Conservation (phyloP, 176 grass and related monocot species). For the Oryza coarctata region DNA sequence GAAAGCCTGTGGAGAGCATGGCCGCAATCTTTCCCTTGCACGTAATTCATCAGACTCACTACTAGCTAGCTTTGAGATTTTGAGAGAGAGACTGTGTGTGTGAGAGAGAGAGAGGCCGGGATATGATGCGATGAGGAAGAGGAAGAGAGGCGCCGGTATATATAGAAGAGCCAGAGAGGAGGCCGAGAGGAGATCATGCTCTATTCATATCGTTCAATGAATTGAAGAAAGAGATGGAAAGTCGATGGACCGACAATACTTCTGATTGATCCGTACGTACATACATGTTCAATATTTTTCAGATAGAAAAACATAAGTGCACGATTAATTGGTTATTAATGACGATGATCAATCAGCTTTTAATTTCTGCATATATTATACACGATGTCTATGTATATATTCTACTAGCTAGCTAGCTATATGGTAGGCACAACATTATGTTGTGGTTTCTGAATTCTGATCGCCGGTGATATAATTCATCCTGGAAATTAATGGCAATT, state of each 20-base stretch:
- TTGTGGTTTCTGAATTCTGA: too few relatives aligned
- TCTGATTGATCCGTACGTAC: not conserved
- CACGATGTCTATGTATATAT: too few relatives aligned
- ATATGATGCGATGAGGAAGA: not conserved
- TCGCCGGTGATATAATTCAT: not conserved
- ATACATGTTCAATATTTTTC: not conserved
- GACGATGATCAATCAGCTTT: too few relatives aligned
- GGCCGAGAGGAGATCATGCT: too few relatives aligned
- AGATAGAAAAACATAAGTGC: not conserved
- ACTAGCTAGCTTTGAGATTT: too few relatives aligned
- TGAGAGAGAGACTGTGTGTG: not conserved
- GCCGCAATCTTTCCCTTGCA: conserved; percentile 24
- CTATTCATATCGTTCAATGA: not conserved
- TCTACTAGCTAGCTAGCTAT: too few relatives aligned
- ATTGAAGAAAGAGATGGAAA: not conserved
- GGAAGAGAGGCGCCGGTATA: not conserved
- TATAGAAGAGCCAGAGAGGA: conserved; percentile 1
- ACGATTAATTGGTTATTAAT: too few relatives aligned
- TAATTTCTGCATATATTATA: too few relatives aligned
- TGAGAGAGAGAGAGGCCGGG: not conserved
- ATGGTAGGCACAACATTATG: too few relatives aligned
- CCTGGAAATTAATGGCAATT: not conserved
- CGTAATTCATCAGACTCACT: not conserved
- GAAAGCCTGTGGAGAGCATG: conserved; percentile 95
- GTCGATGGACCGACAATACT: not conserved